Conservation (phyloP, 352 stramenopile species). For the Phytophthora quininea region DNA sequence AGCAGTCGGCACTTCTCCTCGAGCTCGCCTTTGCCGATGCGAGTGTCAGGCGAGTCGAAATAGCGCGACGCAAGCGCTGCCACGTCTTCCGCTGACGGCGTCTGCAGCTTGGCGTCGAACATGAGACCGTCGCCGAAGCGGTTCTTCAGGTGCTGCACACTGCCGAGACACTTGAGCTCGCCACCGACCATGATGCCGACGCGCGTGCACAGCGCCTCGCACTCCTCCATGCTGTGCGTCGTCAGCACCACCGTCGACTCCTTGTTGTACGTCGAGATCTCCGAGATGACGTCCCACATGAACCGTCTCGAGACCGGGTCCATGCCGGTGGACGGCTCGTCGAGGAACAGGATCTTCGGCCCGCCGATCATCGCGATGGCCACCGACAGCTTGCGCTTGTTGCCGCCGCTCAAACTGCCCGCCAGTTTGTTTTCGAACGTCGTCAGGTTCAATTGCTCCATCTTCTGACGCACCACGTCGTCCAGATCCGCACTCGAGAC, state of each 20-base stretch:
- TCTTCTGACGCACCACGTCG: slow-evolving; percentile 42
- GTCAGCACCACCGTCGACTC: slow-evolving; percentile 91
- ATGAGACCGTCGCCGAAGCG: slow-evolving; percentile 95
- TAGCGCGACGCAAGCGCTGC: slow-evolving; percentile 8
- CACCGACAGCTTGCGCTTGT: slow-evolving; percentile 93
- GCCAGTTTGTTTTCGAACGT: slow-evolving; percentile 78
- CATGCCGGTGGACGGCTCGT: slow-evolving; percentile 94
- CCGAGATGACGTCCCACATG: slow-evolving; percentile 94
- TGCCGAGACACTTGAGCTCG: slow-evolving; percentile 83
- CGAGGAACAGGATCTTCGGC: slow-evolving; percentile 90
- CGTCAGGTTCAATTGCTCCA: slow-evolving; percentile 75
- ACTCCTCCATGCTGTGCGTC: slow-evolving; percentile 97
- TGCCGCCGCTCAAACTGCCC: slow-evolving; percentile 77
- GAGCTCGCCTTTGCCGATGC: slow-evolving; percentile 32
- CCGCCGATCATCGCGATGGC: slow-evolving; percentile 94
- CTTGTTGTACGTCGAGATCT: slow-evolving; percentile 74
- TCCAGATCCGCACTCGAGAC: slow-evolving; percentile 32
- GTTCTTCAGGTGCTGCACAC: slow-evolving; percentile 94
- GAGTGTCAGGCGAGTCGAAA: slow-evolving; percentile 28
- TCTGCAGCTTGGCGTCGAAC: slow-evolving; percentile 80
- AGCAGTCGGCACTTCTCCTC: slow-evolving; percentile 44
- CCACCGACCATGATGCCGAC: slow-evolving; percentile 94
- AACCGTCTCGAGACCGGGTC: slow-evolving; percentile 94
- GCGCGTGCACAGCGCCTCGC: slow-evolving; percentile 92
- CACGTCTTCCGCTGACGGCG: slow-evolving; percentile 27